These are phyloP conservation scores for Podila epigama DNA, from an alignment of 192 early-diverging fungal species.

Conservation along the genomic window DNA sequence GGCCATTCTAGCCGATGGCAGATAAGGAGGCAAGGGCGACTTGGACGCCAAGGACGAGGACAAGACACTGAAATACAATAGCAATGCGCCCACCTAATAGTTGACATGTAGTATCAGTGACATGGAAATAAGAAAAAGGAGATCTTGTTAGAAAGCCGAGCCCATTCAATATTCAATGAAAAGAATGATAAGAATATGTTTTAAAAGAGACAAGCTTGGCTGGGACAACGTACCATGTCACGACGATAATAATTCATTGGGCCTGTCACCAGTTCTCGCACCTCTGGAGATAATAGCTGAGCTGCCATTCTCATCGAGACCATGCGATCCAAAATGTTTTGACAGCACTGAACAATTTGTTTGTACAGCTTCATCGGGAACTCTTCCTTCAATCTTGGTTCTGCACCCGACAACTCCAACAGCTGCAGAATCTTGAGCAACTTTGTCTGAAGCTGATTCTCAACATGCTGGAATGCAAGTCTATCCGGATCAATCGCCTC, in stretches of 20 bases:
- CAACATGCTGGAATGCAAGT: conserved; percentile 41
- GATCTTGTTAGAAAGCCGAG: neutral
- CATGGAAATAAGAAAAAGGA: neutral
- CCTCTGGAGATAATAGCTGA: conserved; percentile 46
- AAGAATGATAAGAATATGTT: neutral
- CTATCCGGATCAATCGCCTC: conserved; percentile 15
- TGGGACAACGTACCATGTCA: conserved; percentile 62
- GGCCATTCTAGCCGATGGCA: conserved; percentile 65
- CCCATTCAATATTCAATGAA: neutral
- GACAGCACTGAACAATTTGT: conserved; percentile 67
- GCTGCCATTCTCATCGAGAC: conserved; percentile 66
- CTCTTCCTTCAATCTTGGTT: conserved; percentile 76
- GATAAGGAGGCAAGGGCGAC: conserved; percentile 72
- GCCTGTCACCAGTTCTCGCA: conserved; percentile 47
- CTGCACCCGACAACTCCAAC: conserved; percentile 67
- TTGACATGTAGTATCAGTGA: too few relatives aligned
- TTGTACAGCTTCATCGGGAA: conserved; percentile 73
- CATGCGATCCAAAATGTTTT: conserved; percentile 74
- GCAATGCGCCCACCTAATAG: conserved; percentile 62
- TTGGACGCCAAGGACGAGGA: conserved; percentile 75
- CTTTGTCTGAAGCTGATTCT: conserved; percentile 40
- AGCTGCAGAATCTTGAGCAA: conserved; percentile 51
- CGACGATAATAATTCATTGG: conserved; percentile 51
- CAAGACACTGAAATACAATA: conserved; percentile 77
- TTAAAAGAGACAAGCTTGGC: too few relatives aligned